Evolutionary conservation across 495 filamentous ascomycete genomes (phyloP), one percentile per base, ranked within the genome.

Genomic region (Aspergillus nanangensis): DNA sequence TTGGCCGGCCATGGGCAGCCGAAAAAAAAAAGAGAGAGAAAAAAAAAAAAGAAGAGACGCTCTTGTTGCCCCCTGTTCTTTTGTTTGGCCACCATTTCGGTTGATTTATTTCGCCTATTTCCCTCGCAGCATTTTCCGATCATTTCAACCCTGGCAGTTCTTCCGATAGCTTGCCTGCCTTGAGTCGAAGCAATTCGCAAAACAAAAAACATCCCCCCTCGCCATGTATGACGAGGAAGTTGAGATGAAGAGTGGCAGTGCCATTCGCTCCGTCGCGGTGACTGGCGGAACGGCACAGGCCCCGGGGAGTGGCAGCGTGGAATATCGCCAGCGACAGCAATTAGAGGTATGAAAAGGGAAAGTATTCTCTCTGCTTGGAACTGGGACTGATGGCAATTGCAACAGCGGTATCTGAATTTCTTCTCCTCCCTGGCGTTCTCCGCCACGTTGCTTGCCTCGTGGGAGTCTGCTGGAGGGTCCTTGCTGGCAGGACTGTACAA

Each of bases 361-460:
- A 2, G 17, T 21, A 10, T 23, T 1, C 25, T 20, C 11, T 25
- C 17, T 10, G 15, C 13, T 13, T 47, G 23, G 11, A 32, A 23
- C 1, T 8, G 20, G 9, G n/a, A 11, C 29, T 50, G 22, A 47
- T 11, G 18, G 24, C 46, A 21, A 45, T 45, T 23, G 21, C n/a
- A 23, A 29, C 22, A 69, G 66, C 48, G 63, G 52, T 64, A 69
- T 48, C 50, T 69, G 18, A 60, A 61, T 29, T 58, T 63, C 39
- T 52, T 65, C 47, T 63, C 66, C 4, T 57, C 65, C 0, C 45
- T 67, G 7, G 62, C 56, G 27, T 63, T 69, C 24, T 62, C 62
- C 2, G 50, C 53, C 5, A 66, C 62, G 5, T 37, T 67, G 21
- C 53, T 69, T 23, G 58, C 58, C 8, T 62, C 66, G n/a, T 69